phyloP scores from a whole-genome alignment of 495 filamentous ascomycete species.

The Aspergillus kassunensis region DNA sequence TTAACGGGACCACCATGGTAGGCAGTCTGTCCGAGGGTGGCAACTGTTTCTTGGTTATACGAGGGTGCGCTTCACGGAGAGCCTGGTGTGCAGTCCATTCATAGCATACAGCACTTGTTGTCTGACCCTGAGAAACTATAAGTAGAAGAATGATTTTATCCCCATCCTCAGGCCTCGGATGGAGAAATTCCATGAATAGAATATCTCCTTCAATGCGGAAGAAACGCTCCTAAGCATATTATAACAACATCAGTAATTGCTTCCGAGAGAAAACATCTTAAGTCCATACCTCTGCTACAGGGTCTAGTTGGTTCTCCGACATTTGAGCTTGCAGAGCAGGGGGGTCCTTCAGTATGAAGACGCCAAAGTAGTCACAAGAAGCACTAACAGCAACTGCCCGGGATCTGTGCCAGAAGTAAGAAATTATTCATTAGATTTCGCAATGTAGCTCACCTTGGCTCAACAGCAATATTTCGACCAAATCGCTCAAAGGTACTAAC shows the following conservation, averaged over 20 bases:
- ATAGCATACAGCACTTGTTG: conserved; percentile 63
- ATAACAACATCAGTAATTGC: not conserved
- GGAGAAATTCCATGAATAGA: conserved; percentile 82
- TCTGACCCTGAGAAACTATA: conserved; percentile 56
- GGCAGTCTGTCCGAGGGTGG: conserved; percentile 59
- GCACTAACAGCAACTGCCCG: conserved; percentile 64
- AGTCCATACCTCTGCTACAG: conserved; percentile 33
- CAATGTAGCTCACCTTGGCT: conserved; percentile 55
- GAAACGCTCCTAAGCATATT: conserved; percentile 42
- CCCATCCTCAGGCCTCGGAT: conserved; percentile 58
- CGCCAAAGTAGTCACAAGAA: conserved; percentile 50
- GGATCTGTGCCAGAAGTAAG: conserved; percentile 41
- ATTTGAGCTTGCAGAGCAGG: conserved; percentile 34
- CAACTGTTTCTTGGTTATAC: conserved; percentile 48
- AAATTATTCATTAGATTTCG: not conserved
- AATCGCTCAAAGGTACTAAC: conserved; percentile 53
- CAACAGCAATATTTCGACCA: conserved; percentile 77
- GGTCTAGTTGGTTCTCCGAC: conserved; percentile 27
- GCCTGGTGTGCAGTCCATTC: conserved; percentile 62
- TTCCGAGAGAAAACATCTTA: not conserved
- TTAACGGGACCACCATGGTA: conserved; percentile 64
- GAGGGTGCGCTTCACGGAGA: conserved; percentile 33
- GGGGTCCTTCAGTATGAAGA: conserved; percentile 46
- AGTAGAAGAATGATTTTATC: conserved; percentile 70
- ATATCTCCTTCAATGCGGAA: conserved; percentile 68